Base-by-base conservation (phyloP, 768 basidiomycete genomes). In the Psilocybe cyanescens region DNA sequence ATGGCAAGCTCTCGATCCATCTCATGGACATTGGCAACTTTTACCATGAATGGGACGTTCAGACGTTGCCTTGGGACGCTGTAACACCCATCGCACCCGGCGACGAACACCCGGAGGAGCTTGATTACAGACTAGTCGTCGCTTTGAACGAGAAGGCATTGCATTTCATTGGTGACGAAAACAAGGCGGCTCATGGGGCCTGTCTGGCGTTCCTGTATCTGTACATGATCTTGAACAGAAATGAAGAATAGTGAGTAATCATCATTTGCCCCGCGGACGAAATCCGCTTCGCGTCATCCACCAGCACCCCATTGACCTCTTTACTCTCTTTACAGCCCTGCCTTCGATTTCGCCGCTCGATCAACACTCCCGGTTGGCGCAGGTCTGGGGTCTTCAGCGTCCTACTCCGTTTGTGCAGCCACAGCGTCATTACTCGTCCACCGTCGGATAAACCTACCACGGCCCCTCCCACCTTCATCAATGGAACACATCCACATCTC, bases 331-430 rank as follows among this genome's bases (percentile, higher is more conserved):
- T 60, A 37, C 63, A 95, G 94, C 59, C 90, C 89, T 8, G 82
- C 88, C 0, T 86, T 95, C 74, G 87, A 90, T 65, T 90, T 97
- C 72, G 82, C 88, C 24, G 85, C 89, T 41, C 93, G 97, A 49
- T 89, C 94, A 35, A 92, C 94, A 24, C 83, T 99, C 4, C 97
- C 97, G 30, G 89, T 99, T 59, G 91, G 94, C 7, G 97, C 97
- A 14, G 97, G 97, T 49, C 88, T 99, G 52, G 97, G 97, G 24
- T 99, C 97, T 11, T 97, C 95, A 19, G 97, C 97, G 6, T 94
- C 97, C 24, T 98, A 90, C 78, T 98, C 96, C 3, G 86, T 89
- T 17, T 97, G 96, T 71, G 78, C 90, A 48, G 88, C 95, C 8
- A 88, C 92, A 1, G 80, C 92, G 4, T 80, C 97, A 47, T 84